phyloP scores from a whole-genome alignment of 176 grass and related monocot genomes.

The Cocos nucifera region DNA sequence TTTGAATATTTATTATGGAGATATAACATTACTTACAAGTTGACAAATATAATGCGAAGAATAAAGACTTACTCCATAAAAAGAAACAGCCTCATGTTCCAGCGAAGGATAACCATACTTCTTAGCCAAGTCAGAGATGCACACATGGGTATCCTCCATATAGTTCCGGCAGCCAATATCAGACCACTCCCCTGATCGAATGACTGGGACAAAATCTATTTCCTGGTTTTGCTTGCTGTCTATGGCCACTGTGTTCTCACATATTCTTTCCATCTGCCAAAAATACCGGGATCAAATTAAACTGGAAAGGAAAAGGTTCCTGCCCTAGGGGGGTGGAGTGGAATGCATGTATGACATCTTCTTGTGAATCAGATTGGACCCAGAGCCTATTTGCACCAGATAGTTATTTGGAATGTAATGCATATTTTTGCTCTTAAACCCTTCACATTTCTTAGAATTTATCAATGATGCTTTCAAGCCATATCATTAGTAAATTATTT shows the following conservation, averaged over 20 bases:
- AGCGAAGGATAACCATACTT: slow-evolving; percentile 39
- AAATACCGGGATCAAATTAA: not conserved
- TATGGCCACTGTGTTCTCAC: slow-evolving; percentile 50
- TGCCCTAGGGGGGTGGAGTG: too few relatives aligned
- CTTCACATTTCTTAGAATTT: too few relatives aligned
- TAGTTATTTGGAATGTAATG: too few relatives aligned
- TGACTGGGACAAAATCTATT: slow-evolving; percentile 41
- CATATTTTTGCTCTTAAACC: too few relatives aligned
- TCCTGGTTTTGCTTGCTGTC: slow-evolving; percentile 42
- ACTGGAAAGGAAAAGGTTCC: not conserved
- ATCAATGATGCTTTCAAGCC: too few relatives aligned
- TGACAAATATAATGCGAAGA: too few relatives aligned
- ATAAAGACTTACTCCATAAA: slow-evolving; percentile 67
- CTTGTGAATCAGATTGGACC: too few relatives aligned
- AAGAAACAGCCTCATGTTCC: slow-evolving; percentile 59
- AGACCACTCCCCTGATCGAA: slow-evolving; percentile 85
- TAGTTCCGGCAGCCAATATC: slow-evolving; percentile 54
- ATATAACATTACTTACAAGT: too few relatives aligned
- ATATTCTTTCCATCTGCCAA: slow-evolving; percentile 74
- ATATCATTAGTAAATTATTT: too few relatives aligned
- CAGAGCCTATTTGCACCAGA: too few relatives aligned
- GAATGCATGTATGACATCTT: not conserved
- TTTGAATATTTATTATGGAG: too few relatives aligned
- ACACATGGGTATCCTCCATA: slow-evolving; percentile 98
- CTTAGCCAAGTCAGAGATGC: slow-evolving; percentile 83